Base-by-base conservation (phyloP, 805 yeast genomes). In the Suhomyces sp. region DNA sequence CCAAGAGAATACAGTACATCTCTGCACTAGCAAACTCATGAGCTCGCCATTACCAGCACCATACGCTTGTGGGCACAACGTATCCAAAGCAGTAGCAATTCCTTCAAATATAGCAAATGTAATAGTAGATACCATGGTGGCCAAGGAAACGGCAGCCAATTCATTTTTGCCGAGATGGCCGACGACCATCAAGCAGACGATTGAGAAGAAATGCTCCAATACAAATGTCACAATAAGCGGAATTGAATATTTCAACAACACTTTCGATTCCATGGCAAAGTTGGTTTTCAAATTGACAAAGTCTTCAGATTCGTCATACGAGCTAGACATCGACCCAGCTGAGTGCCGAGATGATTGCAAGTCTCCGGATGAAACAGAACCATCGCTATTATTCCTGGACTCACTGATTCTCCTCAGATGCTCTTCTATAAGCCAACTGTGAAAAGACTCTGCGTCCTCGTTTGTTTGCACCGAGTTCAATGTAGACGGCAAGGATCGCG, bases 61-160 rank as follows among this genome's bases (percentile, higher is more conserved):
- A 53, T 69, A 76, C 2, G 79, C 78, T 55, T 74, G 79, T 1
- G 80, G 79, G 54, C 79, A 74, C 36, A 75, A 57, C 4, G 79
- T 75, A 51, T 76, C 80, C 26, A 76, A 61, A 0, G 80, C 72
- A 5, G 80, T 76, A 0, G 79, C 76, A n/a, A 73, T 72, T 15
- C 80, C 80, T 57, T 76, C 79, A 53, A 75, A 75, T 1, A 75
- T 57, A 8, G 78, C 80, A 62, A 75, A 69, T 1, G 79, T 69
- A 29, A 76, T 73, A 12, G 78, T 74, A 8, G 78, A 66, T 2
- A 77, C 67, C 80, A 76, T 76, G 13, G 76, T 66, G 0, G 74
- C 80, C 45, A 76, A 64, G 8, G 79, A 74, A 2, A 75, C 79
- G 3, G 80, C 79, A 0, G 79, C 80, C 52, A 76, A 67, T 60